These are phyloP conservation scores for Multifurca ochricompacta DNA, from an alignment of 768 basidiomycete species.

Conservation along the genomic window DNA sequence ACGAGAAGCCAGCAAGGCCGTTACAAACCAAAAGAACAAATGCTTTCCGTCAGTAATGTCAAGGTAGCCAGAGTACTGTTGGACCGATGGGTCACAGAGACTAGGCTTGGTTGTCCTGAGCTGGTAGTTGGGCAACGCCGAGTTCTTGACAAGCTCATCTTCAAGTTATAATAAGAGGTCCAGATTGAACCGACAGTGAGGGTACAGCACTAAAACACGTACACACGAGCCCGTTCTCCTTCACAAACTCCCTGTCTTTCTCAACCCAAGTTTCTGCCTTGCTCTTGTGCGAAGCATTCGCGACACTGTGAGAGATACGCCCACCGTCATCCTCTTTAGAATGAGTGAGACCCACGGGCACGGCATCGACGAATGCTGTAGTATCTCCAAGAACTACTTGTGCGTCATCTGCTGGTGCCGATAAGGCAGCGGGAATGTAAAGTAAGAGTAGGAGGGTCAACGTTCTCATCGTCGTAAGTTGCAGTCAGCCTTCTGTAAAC, in stretches of 20 bases:
- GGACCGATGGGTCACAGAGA: conserved; percentile 43
- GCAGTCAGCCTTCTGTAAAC: background rate
- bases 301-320: conserved; percentile 36
- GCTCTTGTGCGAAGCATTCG: conserved; percentile 37
- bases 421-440: conserved; percentile 30
- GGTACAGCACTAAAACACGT: conserved; percentile 24
- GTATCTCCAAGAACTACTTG: conserved; percentile 38
- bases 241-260: conserved; percentile 56
- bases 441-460: conserved; percentile 30
- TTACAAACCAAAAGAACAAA: conserved; percentile 49
- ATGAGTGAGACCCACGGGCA: conserved; percentile 8
- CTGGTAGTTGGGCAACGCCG: conserved; percentile 31
- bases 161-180: background rate
- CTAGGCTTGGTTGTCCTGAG: conserved; percentile 36
- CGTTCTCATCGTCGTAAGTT: conserved; percentile 37
- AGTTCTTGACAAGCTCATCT: conserved; percentile 37
- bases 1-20: background rate
- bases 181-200: background rate
- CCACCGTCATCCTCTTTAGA: conserved; percentile 21
- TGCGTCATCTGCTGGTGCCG: conserved; percentile 33
- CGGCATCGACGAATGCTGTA: conserved; percentile 17
- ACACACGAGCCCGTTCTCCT: conserved; percentile 69
- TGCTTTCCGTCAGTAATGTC: conserved; percentile 48
- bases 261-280: conserved; percentile 52
- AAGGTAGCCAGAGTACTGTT: conserved; percentile 51